Conservation (phyloP, 1,139 yeast genomes). For the Yamadazyma triangularis region DNA sequence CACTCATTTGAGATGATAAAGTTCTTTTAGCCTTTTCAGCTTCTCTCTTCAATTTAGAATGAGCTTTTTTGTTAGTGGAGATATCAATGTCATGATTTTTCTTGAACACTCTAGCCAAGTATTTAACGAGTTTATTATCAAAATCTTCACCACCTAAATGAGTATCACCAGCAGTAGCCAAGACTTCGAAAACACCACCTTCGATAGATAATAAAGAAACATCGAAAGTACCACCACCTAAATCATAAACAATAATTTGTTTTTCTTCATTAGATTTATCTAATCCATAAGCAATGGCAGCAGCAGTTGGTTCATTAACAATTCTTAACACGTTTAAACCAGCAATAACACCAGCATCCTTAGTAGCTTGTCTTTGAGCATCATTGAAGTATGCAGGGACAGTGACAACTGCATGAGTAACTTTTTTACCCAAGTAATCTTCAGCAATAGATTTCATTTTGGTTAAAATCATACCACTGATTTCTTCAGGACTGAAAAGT, state of each 20-base stretch:
- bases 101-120: slow-evolving; percentile 80
- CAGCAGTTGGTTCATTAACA: slow-evolving; percentile 97
- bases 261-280: slow-evolving; percentile 63
- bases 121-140: slow-evolving; percentile 83
- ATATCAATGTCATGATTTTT: slow-evolving; percentile 83
- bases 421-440: slow-evolving; percentile 83
- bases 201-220: slow-evolving; percentile 47
- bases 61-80: slow-evolving; percentile 68
- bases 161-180: slow-evolving; percentile 53
- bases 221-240: slow-evolving; percentile 56
- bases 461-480: slow-evolving; percentile 85
- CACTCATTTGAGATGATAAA: slow-evolving; percentile 82
- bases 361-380: slow-evolving; percentile 98
- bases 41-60: slow-evolving; percentile 90
- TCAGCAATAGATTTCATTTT: slow-evolving; percentile 94
- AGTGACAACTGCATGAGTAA: slow-evolving; percentile 91
- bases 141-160: slow-evolving; percentile 87
- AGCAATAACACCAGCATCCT: slow-evolving; percentile 96
- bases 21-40: slow-evolving; percentile 97
- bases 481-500: slow-evolving; percentile 82
- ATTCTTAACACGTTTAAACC: slow-evolving; percentile 93
- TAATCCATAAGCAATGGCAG: slow-evolving; percentile 96
- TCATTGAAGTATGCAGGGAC: slow-evolving; percentile 98
- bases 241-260: slow-evolving; percentile 48
- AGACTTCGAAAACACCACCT: slow-evolving; percentile 51